These are phyloP conservation scores for Cystoderma amianthinum DNA, from an alignment of 768 basidiomycete genomes.

Conservation along the genomic window DNA sequence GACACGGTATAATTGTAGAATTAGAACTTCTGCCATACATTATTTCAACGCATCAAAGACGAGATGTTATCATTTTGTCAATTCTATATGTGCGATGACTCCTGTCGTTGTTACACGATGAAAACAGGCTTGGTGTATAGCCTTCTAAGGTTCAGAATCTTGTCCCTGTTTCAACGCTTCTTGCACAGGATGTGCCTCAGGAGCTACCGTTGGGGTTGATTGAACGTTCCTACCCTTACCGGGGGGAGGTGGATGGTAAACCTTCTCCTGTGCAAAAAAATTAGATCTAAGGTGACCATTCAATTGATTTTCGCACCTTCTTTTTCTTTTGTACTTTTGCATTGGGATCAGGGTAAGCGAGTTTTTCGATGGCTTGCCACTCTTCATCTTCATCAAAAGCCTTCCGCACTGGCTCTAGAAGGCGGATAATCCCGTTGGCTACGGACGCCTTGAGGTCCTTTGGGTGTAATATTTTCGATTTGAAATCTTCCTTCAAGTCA, in stretches of 20 bases:
- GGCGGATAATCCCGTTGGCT: conserved; percentile 58
- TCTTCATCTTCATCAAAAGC: conserved; percentile 72
- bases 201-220: conserved; percentile 7
- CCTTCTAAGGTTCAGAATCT: conserved; percentile 1
- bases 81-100: too few relatives aligned
- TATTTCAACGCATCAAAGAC: too few relatives aligned
- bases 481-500: conserved; percentile 69
- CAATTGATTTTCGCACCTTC: conserved; percentile 25
- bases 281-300: not conserved
- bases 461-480: conserved; percentile 74
- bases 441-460: conserved; percentile 83
- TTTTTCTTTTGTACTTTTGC: conserved; percentile 57
- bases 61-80: too few relatives aligned
- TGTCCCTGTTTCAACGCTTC: conserved; percentile 6
- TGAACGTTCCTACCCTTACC: conserved; percentile 63
- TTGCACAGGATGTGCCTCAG: not conserved
- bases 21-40: not conserved
- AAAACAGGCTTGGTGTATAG: too few relatives aligned
- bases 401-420: conserved; percentile 78
- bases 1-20: not conserved
- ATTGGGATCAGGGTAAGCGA: conserved; percentile 81
- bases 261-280: conserved; percentile 50
- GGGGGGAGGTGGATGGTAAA: conserved; percentile 79
- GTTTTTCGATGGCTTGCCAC: conserved; percentile 68
- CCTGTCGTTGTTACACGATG: too few relatives aligned